Percentiles rank a stretch among this genome's conserved stretches.
Conservation (phyloP, 2,329 filamentous ascomycete species). For the Emericellopsis atlantica region DNA sequence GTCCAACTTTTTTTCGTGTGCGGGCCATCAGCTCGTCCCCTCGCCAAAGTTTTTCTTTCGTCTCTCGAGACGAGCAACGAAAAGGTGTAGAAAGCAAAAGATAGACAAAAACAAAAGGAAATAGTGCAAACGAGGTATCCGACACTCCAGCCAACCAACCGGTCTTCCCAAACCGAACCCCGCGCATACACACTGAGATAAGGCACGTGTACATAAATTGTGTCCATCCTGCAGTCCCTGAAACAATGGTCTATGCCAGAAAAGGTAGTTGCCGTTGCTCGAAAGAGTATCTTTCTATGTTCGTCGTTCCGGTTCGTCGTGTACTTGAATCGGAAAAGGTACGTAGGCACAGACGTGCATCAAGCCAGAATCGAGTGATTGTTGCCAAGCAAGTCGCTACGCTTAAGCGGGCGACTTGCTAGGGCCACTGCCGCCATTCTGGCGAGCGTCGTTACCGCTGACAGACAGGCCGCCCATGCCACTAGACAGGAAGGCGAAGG, state of each 20-base stretch:
- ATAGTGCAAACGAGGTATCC: conserved; percentile 13
- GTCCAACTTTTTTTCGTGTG: conserved; percentile 8
- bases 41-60: conserved; percentile 5
- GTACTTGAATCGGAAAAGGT: conserved; percentile 3
- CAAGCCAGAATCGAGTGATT: background rate
- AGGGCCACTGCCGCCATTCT: conserved; percentile 46
- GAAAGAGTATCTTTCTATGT: conserved; percentile 26
- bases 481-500: conserved; percentile 67
- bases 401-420: conserved; percentile 48
- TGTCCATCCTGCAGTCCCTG: conserved; percentile 19
- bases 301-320: conserved; percentile 18
- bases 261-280: conserved; percentile 27
- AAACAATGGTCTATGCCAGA: conserved; percentile 23
- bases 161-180: conserved; percentile 18
- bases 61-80: background rate
- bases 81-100: conserved; percentile 2
- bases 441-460: conserved; percentile 43
- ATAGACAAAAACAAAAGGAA: conserved; percentile 5
- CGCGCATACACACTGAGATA: background rate
- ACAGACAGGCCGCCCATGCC: conserved; percentile 64
- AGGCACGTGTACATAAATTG: conserved; percentile 11
- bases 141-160: conserved; percentile 20
- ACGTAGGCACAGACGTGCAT: background rate
- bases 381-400: background rate
- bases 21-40: conserved; percentile 11